Evolutionary conservation across 495 filamentous ascomycete species (phyloP), one percentile per base, ranked within the genome.

Genomic region (Neurospora discreta): DNA sequence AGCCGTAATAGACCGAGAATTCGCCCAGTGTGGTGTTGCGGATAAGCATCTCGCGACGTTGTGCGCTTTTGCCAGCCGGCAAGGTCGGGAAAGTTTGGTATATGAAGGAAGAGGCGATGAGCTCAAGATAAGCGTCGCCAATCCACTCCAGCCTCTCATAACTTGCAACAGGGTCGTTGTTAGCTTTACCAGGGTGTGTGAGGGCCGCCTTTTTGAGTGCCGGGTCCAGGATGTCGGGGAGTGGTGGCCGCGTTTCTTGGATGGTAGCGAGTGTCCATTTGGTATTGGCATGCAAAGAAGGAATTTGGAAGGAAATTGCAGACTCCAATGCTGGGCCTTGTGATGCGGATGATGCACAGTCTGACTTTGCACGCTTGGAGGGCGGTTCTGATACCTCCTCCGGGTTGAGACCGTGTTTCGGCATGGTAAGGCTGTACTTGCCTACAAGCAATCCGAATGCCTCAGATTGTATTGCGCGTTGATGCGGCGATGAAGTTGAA

Each of bases 81-180:
- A 90, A 82, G 11, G 81, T 77, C 5, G 86, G 85, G 74, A 91
- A 93, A n/a, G 82, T 88, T 42, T 86, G 77, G 78, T 86, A 88
- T 41, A 93, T 86, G 72, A 92, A 80, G 33, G 85, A 86, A 2
- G 90, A 89, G 68, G 90, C 85, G 68, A 91, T 87, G 16, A 92
- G 79, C 71, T 93, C 89, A 39, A 93, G 81, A 73, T 92, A 93
- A 5, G 89, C 88, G 77, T 94, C 92, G 4, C 92, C 92, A 40
- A 94, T 82, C 77, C 92, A 89, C 79, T 94, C 92, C 38, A 93
- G 85, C 13, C 88, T 83, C 73, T 93, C 91, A 77, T 93, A 93
- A 71, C 80, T 81, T 46, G 82, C 81, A 39, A 83, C 82, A 16
- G 77, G 77, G 33, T 76, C 78, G 10, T 65, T 70, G 26, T 75